Conservation (phyloP, 768 basidiomycete species). For the Glaciozyma martinii region DNA sequence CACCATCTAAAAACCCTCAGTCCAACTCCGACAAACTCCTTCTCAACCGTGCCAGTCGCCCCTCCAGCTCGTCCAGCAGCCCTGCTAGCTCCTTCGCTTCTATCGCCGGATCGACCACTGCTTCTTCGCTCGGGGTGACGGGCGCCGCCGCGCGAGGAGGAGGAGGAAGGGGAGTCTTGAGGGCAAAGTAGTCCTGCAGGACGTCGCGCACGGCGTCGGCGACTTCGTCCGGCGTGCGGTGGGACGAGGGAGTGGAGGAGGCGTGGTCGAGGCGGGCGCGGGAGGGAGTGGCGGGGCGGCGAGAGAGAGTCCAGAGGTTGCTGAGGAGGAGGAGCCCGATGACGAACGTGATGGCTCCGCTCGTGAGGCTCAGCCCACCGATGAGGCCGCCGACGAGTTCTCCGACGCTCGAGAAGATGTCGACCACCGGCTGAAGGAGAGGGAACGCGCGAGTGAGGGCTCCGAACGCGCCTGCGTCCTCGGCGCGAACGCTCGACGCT, state of each 20-base stretch:
- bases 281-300: neutral
- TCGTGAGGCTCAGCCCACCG: constrained; percentile 16
- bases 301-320: constrained; percentile 61
- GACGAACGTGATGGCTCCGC: constrained; percentile 51
- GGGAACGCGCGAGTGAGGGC: constrained; percentile 6
- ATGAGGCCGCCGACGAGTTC: constrained; percentile 16
- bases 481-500: neutral
- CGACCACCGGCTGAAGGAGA: constrained; percentile 19
- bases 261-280: neutral
- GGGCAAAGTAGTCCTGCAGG: constrained; percentile 30
- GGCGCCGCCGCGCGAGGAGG: neutral
- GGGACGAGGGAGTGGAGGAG: neutral
- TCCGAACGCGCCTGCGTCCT: neutral
- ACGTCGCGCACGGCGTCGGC: constrained; percentile 34
- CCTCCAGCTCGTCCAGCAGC: constrained; percentile 54
- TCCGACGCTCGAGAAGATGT: constrained; percentile 25
- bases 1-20: too few species aligned
- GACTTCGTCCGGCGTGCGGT: constrained; percentile 18
- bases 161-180: neutral
- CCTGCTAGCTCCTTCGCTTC: constrained; percentile 46
- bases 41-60: constrained; percentile 39
- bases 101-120: constrained; percentile 47
- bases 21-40: neutral
- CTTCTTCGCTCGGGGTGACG: constrained; percentile 35
- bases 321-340: constrained; percentile 64